Percentiles rank a stretch among this genome's conserved stretches.
These are phyloP conservation scores for Papiliotrema laurentii DNA, from an alignment of 1,284 basidiomycete species.

Conservation along the genomic window DNA sequence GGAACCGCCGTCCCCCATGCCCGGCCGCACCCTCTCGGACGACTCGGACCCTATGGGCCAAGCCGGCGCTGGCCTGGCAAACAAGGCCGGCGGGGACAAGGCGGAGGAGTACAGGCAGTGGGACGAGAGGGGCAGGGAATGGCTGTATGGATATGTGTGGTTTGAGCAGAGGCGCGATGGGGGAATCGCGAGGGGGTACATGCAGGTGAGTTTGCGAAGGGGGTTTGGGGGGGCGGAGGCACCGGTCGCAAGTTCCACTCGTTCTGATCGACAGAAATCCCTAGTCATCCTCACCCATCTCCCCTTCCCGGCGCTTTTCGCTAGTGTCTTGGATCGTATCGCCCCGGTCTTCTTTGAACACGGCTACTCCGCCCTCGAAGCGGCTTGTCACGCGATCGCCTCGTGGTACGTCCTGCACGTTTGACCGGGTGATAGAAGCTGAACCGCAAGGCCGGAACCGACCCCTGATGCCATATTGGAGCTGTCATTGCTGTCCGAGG, in stretches of 20 bases:
- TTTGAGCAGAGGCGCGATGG: constrained; percentile 70
- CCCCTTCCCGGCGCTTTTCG: constrained; percentile 78
- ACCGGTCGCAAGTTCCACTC: background rate
- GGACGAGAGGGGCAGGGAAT: constrained; percentile 44
- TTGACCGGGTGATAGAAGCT: background rate
- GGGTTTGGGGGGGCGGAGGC: too few species aligned
- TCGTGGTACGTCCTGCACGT: constrained; percentile 60
- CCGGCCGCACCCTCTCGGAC: constrained; percentile 12
- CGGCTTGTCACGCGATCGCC: constrained; percentile 78
- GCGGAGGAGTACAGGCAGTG: constrained; percentile 43
- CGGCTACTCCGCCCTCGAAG: constrained; percentile 73
- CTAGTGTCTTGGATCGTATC: constrained; percentile 62
- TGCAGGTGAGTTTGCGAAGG: constrained; percentile 68
- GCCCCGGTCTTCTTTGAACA: constrained; percentile 73
- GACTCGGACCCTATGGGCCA: background rate
- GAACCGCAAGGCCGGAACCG: constrained; percentile 60
- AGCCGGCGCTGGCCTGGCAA: background rate
- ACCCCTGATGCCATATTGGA: constrained; percentile 61
- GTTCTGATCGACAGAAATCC: constrained; percentile 58
- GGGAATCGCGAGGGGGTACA: constrained; percentile 72
- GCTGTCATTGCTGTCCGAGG: constrained; percentile 72
- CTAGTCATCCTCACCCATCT: constrained; percentile 79
- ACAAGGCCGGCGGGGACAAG: constrained; percentile 14
- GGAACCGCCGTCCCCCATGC: constrained; percentile 42
- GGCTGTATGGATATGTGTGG: constrained; percentile 75